Evolutionary conservation across 2,329 filamentous ascomycete species (phyloP).

Genomic region (Cladophialophora immunda): DNA sequence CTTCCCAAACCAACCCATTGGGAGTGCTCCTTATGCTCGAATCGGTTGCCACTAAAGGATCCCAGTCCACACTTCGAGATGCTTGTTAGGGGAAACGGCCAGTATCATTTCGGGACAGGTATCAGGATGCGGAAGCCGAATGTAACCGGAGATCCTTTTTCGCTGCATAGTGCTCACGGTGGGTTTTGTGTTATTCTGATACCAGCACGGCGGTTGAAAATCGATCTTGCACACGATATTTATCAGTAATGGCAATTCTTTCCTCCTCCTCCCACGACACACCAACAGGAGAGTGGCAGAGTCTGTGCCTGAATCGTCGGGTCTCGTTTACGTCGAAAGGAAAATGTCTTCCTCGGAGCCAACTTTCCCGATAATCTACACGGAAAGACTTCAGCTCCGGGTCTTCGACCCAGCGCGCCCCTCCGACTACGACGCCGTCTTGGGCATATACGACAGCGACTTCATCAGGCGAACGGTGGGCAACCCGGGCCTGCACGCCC

Average conservation of each 20-base stretch:
- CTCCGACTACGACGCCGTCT: conserved; percentile 14
- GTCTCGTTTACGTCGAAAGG: neutral
- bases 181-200: neutral
- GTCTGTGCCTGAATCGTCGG: neutral
- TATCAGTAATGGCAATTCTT: neutral
- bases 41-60: neutral
- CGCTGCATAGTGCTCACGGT: conserved; percentile 4
- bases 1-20: neutral
- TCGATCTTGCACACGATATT: neutral
- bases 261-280: neutral
- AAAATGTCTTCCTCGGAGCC: neutral
- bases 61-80: neutral
- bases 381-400: conserved; percentile 13
- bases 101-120: neutral
- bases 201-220: neutral
- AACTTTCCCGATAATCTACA: neutral
- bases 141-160: conserved; percentile 1
- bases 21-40: neutral
- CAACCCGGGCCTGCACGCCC: conserved; percentile 7
- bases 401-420: conserved; percentile 15
- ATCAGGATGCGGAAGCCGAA: neutral
- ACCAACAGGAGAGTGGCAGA: neutral
- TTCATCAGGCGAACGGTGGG: conserved; percentile 6
- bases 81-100: neutral
- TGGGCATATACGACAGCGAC: conserved; percentile 16